Conservation (phyloP, 2,329 filamentous ascomycete species). For the Zymoseptoria crescenta region DNA sequence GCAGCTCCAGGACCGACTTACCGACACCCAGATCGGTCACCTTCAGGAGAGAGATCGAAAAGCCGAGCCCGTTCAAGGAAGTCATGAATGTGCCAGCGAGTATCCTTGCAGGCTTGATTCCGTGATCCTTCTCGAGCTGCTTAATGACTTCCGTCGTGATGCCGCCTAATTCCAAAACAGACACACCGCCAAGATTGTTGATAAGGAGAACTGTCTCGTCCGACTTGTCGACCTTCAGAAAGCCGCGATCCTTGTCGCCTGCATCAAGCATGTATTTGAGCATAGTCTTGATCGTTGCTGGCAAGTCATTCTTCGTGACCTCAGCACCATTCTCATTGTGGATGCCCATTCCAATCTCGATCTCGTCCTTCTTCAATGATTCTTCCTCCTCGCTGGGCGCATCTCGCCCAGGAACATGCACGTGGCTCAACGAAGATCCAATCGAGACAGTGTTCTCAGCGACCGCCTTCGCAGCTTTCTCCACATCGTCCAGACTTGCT, state of each 20-base stretch:
- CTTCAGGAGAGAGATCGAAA: constrained; percentile 60
- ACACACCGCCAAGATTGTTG: constrained; percentile 70
- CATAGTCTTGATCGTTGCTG: constrained; percentile 49
- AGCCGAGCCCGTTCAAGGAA: constrained; percentile 62
- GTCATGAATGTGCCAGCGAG: constrained; percentile 64
- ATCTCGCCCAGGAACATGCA: constrained; percentile 80
- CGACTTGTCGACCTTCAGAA: constrained; percentile 52
- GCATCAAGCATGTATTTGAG: constrained; percentile 56
- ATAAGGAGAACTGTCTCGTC: constrained; percentile 61
- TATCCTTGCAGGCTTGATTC: constrained; percentile 54
- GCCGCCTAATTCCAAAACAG: constrained; percentile 62
- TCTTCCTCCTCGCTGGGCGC: constrained; percentile 46
- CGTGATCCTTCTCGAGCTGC: constrained; percentile 51
- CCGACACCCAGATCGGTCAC: constrained; percentile 53
- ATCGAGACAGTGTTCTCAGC: constrained; percentile 75
- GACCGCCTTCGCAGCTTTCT: constrained; percentile 60
- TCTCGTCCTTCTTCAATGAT: constrained; percentile 52
- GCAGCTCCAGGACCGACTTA: constrained; percentile 57
- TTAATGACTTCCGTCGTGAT: constrained; percentile 60
- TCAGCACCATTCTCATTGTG: constrained; percentile 51
- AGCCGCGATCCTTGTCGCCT: constrained; percentile 61
- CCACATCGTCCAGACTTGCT: constrained; percentile 58
- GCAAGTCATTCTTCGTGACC: constrained; percentile 35
- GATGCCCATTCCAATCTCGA: constrained; percentile 67
- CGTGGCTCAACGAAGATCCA: constrained; percentile 76